phyloP scores from a whole-genome alignment of 805 yeast species.

The Vanderwaltozyma polyspora region DNA sequence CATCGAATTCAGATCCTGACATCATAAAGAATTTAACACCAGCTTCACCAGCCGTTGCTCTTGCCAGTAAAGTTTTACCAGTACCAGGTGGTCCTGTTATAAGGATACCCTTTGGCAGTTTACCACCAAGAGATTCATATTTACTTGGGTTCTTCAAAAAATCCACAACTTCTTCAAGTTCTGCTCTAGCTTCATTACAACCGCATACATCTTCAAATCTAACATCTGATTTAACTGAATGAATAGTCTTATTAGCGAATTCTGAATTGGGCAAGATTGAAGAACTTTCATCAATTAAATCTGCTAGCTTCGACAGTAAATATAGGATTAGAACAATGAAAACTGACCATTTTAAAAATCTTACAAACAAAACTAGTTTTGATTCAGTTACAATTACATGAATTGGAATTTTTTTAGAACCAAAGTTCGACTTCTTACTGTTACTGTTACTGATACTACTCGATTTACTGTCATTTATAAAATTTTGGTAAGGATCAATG shows the following conservation, averaged over 20 bases:
- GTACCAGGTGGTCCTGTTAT: slow-evolving; percentile 42
- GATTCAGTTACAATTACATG: slow-evolving; percentile 84
- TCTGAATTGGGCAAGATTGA: slow-evolving; percentile 49
- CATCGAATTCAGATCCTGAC: slow-evolving; percentile 96
- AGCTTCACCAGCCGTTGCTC: slow-evolving; percentile 97
- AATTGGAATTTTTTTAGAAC: slow-evolving; percentile 65
- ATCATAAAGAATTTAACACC: slow-evolving; percentile 95
- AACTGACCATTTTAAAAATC: slow-evolving; percentile 77
- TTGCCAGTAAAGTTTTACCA: slow-evolving; percentile 10
- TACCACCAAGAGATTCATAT: slow-evolving; percentile 91
- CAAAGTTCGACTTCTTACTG: no score
- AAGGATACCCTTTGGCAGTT: slow-evolving; percentile 88
- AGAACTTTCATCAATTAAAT: slow-evolving; percentile 69
- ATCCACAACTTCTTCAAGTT: slow-evolving; percentile 89
- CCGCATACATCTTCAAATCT: slow-evolving; percentile 87
- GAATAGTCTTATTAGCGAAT: slow-evolving; percentile 60
- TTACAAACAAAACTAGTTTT: slow-evolving; percentile 57
- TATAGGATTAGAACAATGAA: slow-evolving; percentile 69
- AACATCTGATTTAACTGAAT: slow-evolving; percentile 69
- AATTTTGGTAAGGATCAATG: slow-evolving; percentile 18
- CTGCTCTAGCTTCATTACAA: slow-evolving; percentile 93
- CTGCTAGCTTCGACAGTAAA: slow-evolving; percentile 62
- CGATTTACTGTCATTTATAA: no score
- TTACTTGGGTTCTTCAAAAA: slow-evolving; percentile 87
- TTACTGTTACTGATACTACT: no score